Evolutionary conservation across 2,329 filamentous ascomycete genomes (phyloP).

Genomic region (Lithohypha guttulata): DNA sequence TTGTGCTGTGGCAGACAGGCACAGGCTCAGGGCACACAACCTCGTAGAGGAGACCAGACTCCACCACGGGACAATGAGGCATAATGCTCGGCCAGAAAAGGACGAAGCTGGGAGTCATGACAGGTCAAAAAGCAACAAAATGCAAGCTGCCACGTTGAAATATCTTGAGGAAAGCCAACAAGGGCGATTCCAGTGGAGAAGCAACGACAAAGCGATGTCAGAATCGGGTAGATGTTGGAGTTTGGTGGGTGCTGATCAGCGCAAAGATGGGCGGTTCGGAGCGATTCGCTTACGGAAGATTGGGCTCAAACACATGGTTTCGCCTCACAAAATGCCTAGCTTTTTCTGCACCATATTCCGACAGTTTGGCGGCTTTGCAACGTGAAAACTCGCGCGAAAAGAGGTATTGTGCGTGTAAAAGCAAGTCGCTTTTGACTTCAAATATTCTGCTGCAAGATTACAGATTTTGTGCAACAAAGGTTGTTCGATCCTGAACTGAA

Average conservation of each 20-base stretch:
- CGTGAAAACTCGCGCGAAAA: no score
- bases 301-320: constrained; percentile 6
- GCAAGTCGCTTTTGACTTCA: no score
- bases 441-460: no score
- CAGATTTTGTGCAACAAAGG: no score
- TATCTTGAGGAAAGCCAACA: background rate
- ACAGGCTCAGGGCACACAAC: background rate
- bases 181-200: background rate
- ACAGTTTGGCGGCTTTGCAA: background rate
- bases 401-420: no score
- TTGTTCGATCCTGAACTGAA: no score
- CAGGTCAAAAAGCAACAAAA: background rate
- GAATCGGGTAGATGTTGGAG: background rate
- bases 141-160: constrained; percentile 5
- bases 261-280: constrained; percentile 8
- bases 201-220: constrained; percentile 1
- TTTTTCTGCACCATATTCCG: constrained; percentile 3
- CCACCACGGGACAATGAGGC: constrained; percentile 4
- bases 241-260: background rate
- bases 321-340: no score
- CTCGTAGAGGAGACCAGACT: background rate
- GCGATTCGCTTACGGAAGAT: constrained; percentile 1
- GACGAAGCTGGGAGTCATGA: background rate
- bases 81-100: constrained; percentile 7
- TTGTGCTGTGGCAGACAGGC: background rate